These are phyloP conservation scores for Sugiyamaella smithiae DNA, from an alignment of 805 yeast genomes.

Conservation along the genomic window DNA sequence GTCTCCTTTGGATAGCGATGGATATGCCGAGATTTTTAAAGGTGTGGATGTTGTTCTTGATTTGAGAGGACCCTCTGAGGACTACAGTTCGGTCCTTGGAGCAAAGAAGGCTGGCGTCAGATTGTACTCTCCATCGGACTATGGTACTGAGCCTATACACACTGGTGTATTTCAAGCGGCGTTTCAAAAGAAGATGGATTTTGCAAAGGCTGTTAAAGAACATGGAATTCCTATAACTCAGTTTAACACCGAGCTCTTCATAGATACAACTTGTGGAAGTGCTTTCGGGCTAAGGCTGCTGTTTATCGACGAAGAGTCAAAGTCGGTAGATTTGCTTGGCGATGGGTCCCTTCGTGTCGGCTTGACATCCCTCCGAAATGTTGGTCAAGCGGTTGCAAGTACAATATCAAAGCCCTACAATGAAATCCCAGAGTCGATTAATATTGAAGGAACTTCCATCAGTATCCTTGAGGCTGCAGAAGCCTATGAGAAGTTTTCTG, in stretches of 20 bases:
- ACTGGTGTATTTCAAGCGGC: constrained; percentile 14
- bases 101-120: constrained; percentile 42
- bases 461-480: constrained; percentile 19
- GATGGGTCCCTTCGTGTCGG: constrained; percentile 17
- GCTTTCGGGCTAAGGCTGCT: neutral
- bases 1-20: neutral
- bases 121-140: constrained; percentile 59
- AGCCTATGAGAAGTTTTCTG: constrained; percentile 25
- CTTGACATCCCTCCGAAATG: constrained; percentile 23
- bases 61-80: constrained; percentile 36
- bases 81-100: constrained; percentile 36
- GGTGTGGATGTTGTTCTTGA: constrained; percentile 54
- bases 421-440: constrained; percentile 25
- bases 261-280: constrained; percentile 13
- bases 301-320: neutral
- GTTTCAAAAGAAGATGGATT: constrained; percentile 8
- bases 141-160: constrained; percentile 44
- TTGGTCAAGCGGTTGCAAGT: constrained; percentile 29
- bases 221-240: constrained; percentile 28
- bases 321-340: neutral
- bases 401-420: constrained; percentile 20
- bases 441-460: constrained; percentile 18
- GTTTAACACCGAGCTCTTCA: constrained; percentile 26
- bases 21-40: constrained; percentile 28
- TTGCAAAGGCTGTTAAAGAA: constrained; percentile 19